These are phyloP conservation scores for Coccomyxa sp. DNA, from an alignment of 139 green algal genomes.

Conservation along the genomic window DNA sequence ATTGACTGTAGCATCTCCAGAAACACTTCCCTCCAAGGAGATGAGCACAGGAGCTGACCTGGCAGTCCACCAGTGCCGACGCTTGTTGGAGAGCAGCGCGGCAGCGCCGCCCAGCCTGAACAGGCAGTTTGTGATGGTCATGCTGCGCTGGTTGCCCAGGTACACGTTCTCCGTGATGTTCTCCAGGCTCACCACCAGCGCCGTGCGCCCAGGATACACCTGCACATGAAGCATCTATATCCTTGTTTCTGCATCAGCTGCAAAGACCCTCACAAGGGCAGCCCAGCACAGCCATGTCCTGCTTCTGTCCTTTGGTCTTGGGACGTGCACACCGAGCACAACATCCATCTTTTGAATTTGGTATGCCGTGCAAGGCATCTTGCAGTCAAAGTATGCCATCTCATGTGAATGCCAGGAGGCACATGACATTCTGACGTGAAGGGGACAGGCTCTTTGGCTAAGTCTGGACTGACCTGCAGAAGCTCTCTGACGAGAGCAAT, in stretches of 20 bases:
- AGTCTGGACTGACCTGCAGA: conserved; percentile 21
- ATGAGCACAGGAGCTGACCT: not conserved
- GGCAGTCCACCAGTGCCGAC: not conserved
- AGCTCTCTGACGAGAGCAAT: conserved; percentile 66
- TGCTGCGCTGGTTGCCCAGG: conserved; percentile 83
- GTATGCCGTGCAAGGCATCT: not conserved
- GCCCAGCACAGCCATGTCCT: not conserved
- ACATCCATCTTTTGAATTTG: not conserved
- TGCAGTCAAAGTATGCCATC: not conserved
- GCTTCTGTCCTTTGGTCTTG: not conserved
- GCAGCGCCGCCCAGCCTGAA: conserved; percentile 92
- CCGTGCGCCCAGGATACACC: conserved; percentile 18
- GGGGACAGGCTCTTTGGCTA: not conserved
- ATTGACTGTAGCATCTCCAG: not conserved
- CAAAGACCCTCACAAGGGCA: not conserved
- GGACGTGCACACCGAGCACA: not conserved
- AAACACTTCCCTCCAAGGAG: not conserved
- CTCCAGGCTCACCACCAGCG: conserved; percentile 73
- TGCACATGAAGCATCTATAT: not conserved
- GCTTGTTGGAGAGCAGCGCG: conserved; percentile 89
- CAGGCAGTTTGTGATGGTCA: conserved; percentile 96
- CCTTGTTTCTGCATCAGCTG: not conserved
- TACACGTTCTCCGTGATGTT: conserved; percentile 92
- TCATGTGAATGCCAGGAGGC: not conserved
- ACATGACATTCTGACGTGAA: not conserved